These are phyloP conservation scores for Penicillium sp. DNA, from an alignment of 2,329 filamentous ascomycete genomes.

Conservation along the genomic window DNA sequence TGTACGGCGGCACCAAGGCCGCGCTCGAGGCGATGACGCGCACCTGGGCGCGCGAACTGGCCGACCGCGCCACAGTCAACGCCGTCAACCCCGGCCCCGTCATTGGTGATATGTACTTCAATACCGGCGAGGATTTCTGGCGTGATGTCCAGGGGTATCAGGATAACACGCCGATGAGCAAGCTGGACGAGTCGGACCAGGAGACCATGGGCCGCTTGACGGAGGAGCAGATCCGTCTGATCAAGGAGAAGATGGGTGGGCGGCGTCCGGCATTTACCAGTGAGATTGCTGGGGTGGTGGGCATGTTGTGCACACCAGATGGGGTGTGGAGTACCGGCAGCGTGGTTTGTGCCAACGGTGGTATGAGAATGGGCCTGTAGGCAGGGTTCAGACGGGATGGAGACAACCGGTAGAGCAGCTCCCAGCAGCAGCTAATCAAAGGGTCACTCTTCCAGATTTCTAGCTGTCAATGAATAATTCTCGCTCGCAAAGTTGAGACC, in stretches of 20 bases:
- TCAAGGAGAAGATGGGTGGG: slow-evolving; percentile 56
- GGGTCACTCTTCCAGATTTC: too few species aligned
- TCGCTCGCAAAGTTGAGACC: too few species aligned
- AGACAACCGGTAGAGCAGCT: too few species aligned
- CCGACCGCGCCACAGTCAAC: slow-evolving; percentile 62
- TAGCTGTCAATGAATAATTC: too few species aligned
- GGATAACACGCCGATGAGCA: slow-evolving; percentile 60
- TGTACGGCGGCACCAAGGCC: slow-evolving; percentile 66
- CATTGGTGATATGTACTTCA: slow-evolving; percentile 63
- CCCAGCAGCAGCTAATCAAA: too few species aligned
- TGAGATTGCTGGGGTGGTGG: slow-evolving; percentile 73
- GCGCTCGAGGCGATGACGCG: slow-evolving; percentile 68
- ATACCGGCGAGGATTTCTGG: slow-evolving; percentile 58
- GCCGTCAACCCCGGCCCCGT: slow-evolving; percentile 66
- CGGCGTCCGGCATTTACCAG: slow-evolving; percentile 62
- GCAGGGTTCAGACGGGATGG: too few species aligned
- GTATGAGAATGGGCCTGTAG: slow-evolving; percentile 57
- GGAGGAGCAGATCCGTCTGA: slow-evolving; percentile 60
- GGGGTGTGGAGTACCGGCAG: slow-evolving; percentile 75
- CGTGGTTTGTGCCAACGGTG: slow-evolving; percentile 77
- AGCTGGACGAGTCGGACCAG: slow-evolving; percentile 14
- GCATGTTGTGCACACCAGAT: slow-evolving; percentile 70
- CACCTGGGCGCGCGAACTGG: slow-evolving; percentile 63
- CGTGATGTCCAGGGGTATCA: slow-evolving; percentile 59
- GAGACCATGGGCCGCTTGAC: slow-evolving; percentile 43